Percentiles rank a stretch among this genome's conserved stretches.
Evolutionary conservation across 208 protist genomes (phyloP).

Genomic region (Trypanosoma platydactyli): DNA sequence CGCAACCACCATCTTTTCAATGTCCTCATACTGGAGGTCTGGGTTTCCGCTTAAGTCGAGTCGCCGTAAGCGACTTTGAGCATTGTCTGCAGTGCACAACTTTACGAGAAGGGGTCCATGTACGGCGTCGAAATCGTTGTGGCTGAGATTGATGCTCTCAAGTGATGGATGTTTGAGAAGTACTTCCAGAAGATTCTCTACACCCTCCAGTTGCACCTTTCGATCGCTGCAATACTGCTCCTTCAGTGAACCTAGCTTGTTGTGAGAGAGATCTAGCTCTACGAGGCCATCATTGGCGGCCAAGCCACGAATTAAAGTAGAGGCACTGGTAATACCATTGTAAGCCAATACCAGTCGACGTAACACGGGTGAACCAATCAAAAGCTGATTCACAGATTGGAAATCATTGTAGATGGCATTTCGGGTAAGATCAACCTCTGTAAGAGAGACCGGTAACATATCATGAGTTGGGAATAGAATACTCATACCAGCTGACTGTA

Average conservation of each 20-base stretch:
- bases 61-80: conserved; percentile 29
- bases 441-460: conserved; percentile 31
- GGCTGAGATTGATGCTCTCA: conserved; percentile 52
- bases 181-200: conserved; percentile 34
- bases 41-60: conserved; percentile 46
- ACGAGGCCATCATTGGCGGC: conserved; percentile 26
- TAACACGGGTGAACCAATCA: conserved; percentile 41
- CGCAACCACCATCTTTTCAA: conserved; percentile 28
- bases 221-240: conserved; percentile 31
- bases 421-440: conserved; percentile 66
- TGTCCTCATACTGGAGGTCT: conserved; percentile 32
- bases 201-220: conserved; percentile 31
- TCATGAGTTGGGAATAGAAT: conserved; percentile 45
- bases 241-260: conserved; percentile 63
- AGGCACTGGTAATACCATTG: conserved; percentile 54
- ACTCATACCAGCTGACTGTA: conserved; percentile 43
- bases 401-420: conserved; percentile 64
- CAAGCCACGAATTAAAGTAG: conserved; percentile 40
- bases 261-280: conserved; percentile 70
- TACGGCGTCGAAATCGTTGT: conserved; percentile 63
- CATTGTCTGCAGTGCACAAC: conserved; percentile 17
- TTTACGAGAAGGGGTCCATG: conserved; percentile 48
- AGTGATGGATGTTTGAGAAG: conserved; percentile 45
- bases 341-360: conserved; percentile 49
- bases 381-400: conserved; percentile 36